A percentile compares a stretch with the other conserved stretches of the same genome.
These are phyloP conservation scores for Pholiota molesta DNA, from an alignment of 768 basidiomycete genomes.

Conservation along the genomic window DNA sequence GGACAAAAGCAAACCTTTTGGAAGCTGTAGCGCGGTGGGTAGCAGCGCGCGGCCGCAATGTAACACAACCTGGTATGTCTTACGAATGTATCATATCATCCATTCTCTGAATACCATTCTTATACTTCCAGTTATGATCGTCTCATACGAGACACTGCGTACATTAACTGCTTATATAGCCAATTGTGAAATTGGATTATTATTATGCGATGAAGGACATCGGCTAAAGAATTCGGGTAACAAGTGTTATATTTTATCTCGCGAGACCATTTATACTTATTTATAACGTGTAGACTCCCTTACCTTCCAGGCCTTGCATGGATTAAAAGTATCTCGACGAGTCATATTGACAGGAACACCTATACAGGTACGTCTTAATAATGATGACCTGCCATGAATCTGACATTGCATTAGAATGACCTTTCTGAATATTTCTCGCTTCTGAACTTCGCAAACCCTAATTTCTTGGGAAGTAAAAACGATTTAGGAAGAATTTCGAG, in stretches of 20 bases:
- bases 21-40: conserved; percentile 89
- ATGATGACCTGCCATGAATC: not conserved
- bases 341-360: conserved; percentile 96
- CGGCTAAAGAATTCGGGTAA: conserved; percentile 92
- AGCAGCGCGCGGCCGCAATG: conserved; percentile 82
- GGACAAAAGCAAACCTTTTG: conserved; percentile 79
- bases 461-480: conserved; percentile 83
- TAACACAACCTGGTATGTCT: conserved; percentile 82
- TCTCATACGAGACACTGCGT: conserved; percentile 95
- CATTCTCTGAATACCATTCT: not conserved
- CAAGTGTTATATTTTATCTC: not conserved
- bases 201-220: conserved; percentile 98
- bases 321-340: conserved; percentile 83
- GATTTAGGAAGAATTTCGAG: conserved; percentile 95
- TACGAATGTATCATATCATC: not conserved
- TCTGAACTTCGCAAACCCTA: conserved; percentile 91
- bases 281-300: conserved; percentile 61
- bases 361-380: conserved; percentile 64
- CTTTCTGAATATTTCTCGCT: conserved; percentile 94
- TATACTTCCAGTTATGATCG: conserved; percentile 86
- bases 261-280: no score
- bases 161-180: conserved; percentile 77
- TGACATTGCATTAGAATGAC: conserved; percentile 65
- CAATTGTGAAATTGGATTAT: conserved; percentile 80
- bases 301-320: conserved; percentile 84